Percentiles rank a stretch among this genome's conserved stretches.
Evolutionary conservation across 2,329 filamentous ascomycete species (phyloP).

Genomic region (Rhinocladiella similis): DNA sequence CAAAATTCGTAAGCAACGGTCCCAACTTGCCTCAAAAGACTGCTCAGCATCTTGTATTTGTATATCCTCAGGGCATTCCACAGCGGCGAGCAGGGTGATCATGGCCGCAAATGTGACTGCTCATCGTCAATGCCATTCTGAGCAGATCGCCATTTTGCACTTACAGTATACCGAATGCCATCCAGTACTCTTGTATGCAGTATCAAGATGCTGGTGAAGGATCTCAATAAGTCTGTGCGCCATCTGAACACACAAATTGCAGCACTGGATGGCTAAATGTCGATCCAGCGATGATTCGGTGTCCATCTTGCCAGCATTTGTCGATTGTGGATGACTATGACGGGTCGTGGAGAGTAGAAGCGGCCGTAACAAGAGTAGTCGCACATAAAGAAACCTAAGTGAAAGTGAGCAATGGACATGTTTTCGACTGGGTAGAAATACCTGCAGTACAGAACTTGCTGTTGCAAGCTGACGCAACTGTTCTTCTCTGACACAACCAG

Average conservation of each 20-base stretch:
- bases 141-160: not conserved
- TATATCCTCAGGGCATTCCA: not conserved
- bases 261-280: conserved; percentile 26
- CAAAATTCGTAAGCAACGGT: conserved; percentile 4
- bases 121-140: not conserved
- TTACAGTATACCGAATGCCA: conserved; percentile 13
- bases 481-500: not conserved
- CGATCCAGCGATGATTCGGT: conserved; percentile 1
- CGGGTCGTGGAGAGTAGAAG: not conserved
- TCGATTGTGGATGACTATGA: not conserved
- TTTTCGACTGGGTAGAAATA: not conserved
- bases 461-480: conserved; percentile 3
- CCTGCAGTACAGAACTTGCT: conserved; percentile 9
- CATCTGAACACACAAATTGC: conserved; percentile 36
- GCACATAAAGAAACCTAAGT: conserved; percentile 2
- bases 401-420: not conserved
- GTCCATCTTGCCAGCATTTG: not conserved
- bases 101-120: conserved; percentile 10
- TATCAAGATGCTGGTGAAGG: conserved; percentile 29
- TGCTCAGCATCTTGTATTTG: not conserved
- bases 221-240: conserved; percentile 36
- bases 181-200: conserved; percentile 4
- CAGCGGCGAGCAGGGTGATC: conserved; percentile 1
- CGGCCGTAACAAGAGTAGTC: conserved; percentile 5
- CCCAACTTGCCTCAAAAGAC: conserved; percentile 7